Conservation (phyloP, 108 stramenopile species). For the Skeletonema tropicum region DNA sequence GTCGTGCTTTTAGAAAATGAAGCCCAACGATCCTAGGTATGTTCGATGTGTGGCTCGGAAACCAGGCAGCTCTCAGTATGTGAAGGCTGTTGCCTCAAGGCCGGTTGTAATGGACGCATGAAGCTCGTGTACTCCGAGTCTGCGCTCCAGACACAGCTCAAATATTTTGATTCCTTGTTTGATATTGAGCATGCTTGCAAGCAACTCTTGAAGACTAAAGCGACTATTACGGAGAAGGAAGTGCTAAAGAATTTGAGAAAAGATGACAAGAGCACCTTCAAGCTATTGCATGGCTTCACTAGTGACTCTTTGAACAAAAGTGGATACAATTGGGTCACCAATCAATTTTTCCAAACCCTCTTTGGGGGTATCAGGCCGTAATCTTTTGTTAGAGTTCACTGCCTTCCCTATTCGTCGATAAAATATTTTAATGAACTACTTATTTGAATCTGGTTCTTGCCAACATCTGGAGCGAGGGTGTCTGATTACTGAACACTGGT, state of each 20-base stretch:
- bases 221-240: conserved; percentile 44
- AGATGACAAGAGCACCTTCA: conserved; percentile 55
- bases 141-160: conserved; percentile 76
- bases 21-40: too few species aligned
- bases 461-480: too few species aligned
- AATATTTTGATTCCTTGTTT: conserved; percentile 84
- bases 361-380: conserved; percentile 35
- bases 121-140: conserved; percentile 52
- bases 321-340: conserved; percentile 78
- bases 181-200: conserved; percentile 70
- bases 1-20: too few species aligned
- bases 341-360: conserved; percentile 65
- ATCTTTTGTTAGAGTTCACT: neutral
- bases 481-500: too few species aligned
- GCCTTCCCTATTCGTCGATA: neutral
- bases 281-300: conserved; percentile 35
- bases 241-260: conserved; percentile 53
- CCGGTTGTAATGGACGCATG: conserved; percentile 80
- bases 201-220: conserved; percentile 44
- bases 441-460: too few species aligned
- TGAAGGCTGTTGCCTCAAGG: conserved; percentile 72
- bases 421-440: neutral
- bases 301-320: conserved; percentile 41
- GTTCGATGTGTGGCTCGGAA: conserved; percentile 71
- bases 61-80: conserved; percentile 83